These are phyloP conservation scores for Nicotiana paniculata DNA, from an alignment of 257 asterid genomes.

Conservation along the genomic window DNA sequence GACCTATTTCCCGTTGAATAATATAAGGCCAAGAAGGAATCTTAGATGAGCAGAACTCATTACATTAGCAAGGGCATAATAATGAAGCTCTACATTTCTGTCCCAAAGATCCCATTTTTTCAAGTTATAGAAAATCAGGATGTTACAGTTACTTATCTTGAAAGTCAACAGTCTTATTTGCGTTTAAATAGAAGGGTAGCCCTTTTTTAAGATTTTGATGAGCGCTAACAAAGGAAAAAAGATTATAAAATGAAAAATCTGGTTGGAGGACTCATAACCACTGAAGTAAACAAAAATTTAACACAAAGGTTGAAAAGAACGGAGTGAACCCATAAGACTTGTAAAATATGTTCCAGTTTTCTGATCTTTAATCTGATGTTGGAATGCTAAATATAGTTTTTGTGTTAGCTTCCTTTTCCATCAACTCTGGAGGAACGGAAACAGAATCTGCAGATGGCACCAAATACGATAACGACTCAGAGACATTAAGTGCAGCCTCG, in stretches of 20 bases:
- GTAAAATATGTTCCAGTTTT: neutral
- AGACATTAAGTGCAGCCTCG: slow-evolving; percentile 44
- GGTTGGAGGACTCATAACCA: neutral
- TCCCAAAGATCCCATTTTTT: neutral
- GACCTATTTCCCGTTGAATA: neutral
- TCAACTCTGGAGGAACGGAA: slow-evolving; percentile 55
- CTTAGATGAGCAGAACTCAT: neutral
- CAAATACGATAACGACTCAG: slow-evolving; percentile 39
- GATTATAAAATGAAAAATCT: neutral
- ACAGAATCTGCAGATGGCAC: slow-evolving; percentile 28
- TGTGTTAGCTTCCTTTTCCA: slow-evolving; percentile 42
- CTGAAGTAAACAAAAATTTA: neutral
- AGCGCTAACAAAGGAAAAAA: neutral
- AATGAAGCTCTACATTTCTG: neutral
- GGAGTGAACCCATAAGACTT: neutral
- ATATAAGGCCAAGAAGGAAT: neutral
- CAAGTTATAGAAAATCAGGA: neutral
- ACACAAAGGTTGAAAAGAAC: neutral
- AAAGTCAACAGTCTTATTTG: neutral
- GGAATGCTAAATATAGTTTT: neutral
- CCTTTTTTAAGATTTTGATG: neutral
- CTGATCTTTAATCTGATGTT: neutral
- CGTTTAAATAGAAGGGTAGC: neutral
- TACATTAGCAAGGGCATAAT: neutral
- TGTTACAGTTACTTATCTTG: neutral